Conservation (phyloP, 2,329 filamentous ascomycete species). For the Fusarium sp. region DNA sequence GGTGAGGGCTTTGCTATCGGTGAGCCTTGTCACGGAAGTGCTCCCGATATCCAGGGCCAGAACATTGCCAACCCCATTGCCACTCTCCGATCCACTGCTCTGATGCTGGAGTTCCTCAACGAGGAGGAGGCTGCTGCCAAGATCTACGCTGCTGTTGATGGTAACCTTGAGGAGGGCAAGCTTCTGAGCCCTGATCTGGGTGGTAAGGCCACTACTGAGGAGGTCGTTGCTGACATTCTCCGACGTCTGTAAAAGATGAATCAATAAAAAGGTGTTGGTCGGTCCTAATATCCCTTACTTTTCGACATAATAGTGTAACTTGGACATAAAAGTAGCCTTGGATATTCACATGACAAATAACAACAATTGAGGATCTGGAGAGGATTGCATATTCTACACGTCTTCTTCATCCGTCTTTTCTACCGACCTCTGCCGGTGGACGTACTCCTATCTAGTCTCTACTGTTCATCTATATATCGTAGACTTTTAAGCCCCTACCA, state of each 20-base stretch:
- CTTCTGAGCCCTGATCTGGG: constrained; percentile 91
- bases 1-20: constrained; percentile 95
- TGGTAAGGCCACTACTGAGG: constrained; percentile 84
- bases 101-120: constrained; percentile 97
- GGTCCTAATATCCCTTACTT: constrained; percentile 15
- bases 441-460: constrained; percentile 18
- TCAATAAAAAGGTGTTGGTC: constrained; percentile 21
- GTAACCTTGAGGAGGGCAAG: constrained; percentile 84
- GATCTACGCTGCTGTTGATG: constrained; percentile 94
- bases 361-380: constrained; percentile 36
- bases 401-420: constrained; percentile 31
- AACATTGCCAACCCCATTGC: constrained; percentile 97
- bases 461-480: constrained; percentile 37
- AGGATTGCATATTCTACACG: constrained; percentile 45
- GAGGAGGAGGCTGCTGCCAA: constrained; percentile 87
- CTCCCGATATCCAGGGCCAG: constrained; percentile 94
- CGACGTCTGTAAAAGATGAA: constrained; percentile 75
- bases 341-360: constrained; percentile 6
- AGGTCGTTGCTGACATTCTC: constrained; percentile 90
- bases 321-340: constrained; percentile 9
- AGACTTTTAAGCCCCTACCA: constrained; percentile 26
- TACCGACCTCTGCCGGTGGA: constrained; percentile 11
- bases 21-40: constrained; percentile 96
- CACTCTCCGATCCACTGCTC: constrained; percentile 87
- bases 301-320: not conserved